phyloP scores from a whole-genome alignment of 2,329 filamentous ascomycete species.

The Amauroascus verrucosus region DNA sequence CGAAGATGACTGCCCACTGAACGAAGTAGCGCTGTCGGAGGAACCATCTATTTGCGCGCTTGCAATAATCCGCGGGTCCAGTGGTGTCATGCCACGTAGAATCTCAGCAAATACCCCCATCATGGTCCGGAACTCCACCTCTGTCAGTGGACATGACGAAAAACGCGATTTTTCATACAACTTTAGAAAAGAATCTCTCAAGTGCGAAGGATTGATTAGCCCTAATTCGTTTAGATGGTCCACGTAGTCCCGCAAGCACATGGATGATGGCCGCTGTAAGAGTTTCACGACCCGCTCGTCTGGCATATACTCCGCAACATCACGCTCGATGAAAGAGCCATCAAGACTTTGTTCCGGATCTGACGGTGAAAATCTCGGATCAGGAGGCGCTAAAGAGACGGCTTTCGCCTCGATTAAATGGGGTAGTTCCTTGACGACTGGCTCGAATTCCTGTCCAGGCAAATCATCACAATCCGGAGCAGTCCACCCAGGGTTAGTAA shows the following conservation, averaged over 20 bases:
- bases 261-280: constrained; percentile 58
- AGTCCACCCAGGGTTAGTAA: constrained; percentile 82
- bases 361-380: constrained; percentile 33
- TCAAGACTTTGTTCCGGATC: not conserved
- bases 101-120: constrained; percentile 81
- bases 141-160: constrained; percentile 57
- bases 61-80: constrained; percentile 47
- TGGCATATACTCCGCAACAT: constrained; percentile 38
- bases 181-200: constrained; percentile 53
- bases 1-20: not conserved
- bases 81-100: constrained; percentile 60
- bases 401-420: constrained; percentile 88
- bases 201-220: constrained; percentile 46
- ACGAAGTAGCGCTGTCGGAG: constrained; percentile 1
- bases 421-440: constrained; percentile 72
- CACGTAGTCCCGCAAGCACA: constrained; percentile 73
- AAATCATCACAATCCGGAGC: constrained; percentile 65
- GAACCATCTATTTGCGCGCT: constrained; percentile 19
- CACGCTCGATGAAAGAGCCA: constrained; percentile 18
- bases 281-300: constrained; percentile 59
- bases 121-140: constrained; percentile 60
- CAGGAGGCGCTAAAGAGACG: constrained; percentile 65
- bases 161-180: constrained; percentile 81
- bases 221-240: constrained; percentile 57
- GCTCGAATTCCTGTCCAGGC: constrained; percentile 70